A percentile compares a stretch with the other conserved stretches of the same genome.
Conservation (phyloP, 2,329 filamentous ascomycete species). For the Penicillium sp. region DNA sequence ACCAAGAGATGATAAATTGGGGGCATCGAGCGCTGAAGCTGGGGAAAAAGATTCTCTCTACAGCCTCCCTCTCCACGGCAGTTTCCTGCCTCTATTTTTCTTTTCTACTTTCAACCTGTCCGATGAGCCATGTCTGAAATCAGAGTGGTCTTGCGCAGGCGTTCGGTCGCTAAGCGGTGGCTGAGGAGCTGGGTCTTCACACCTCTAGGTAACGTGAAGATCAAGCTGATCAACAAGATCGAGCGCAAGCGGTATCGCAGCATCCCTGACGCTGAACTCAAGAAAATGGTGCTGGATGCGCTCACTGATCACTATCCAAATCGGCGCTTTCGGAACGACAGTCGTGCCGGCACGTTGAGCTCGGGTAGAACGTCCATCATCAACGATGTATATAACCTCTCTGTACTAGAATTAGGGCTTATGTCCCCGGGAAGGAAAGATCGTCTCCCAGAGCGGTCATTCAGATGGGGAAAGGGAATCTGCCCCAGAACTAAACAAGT, state of each 20-base stretch:
- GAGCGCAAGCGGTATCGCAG: not conserved
- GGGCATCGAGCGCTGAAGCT: not conserved
- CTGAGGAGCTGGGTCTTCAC: slow-evolving; percentile 3
- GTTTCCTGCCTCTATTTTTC: not conserved
- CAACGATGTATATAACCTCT: not conserved
- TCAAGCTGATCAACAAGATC: not conserved
- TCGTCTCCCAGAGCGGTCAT: not conserved
- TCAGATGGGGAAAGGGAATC: not conserved
- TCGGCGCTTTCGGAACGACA: not conserved
- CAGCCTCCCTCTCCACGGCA: not conserved
- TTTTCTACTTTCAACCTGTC: not conserved
- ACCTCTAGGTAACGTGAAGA: not conserved
- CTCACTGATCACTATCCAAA: not conserved
- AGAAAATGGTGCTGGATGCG: not conserved
- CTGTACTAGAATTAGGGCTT: not conserved
- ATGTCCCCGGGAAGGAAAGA: not conserved
- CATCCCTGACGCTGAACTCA: not conserved
- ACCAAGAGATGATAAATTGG: not conserved
- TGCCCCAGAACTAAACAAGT: not conserved
- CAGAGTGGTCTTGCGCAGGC: not conserved
- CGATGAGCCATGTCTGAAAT: not conserved
- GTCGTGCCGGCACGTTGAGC: not conserved
- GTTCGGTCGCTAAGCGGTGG: not conserved
- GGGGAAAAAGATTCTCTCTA: not conserved
- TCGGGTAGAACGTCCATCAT: not conserved